Conservation (phyloP, 805 yeast species). For the Schizosaccharomyces lindneri region DNA sequence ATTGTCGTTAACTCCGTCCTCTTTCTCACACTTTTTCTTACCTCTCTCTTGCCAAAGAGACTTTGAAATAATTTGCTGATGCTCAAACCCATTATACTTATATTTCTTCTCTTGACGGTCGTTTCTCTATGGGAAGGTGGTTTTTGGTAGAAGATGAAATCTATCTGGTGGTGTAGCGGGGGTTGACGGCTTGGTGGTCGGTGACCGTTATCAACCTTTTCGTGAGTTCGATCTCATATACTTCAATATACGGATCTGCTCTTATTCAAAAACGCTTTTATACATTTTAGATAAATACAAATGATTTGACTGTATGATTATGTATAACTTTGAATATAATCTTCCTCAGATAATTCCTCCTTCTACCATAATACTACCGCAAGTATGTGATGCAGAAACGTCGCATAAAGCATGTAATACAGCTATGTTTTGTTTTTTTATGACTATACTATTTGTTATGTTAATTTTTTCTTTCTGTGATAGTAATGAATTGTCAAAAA, state of each 20-base stretch:
- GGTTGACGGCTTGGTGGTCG: not conserved
- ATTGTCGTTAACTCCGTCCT: not conserved
- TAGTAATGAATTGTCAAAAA: too few species aligned
- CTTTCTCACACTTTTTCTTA: not conserved
- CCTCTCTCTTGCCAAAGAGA: slow-evolving; percentile 85
- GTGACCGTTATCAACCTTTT: not conserved
- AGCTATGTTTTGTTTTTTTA: too few species aligned
- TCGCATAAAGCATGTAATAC: too few species aligned
- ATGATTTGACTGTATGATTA: not conserved
- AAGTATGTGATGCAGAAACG: too few species aligned
- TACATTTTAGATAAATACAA: too few species aligned
- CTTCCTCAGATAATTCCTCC: not conserved
- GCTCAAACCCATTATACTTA: slow-evolving; percentile 65
- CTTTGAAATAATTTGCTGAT: slow-evolving; percentile 82
- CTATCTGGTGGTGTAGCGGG: not conserved
- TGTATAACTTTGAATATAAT: not conserved
- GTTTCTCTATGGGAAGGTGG: not conserved
- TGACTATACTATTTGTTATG: too few species aligned
- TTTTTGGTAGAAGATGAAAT: not conserved
- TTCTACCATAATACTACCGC: too few species aligned
- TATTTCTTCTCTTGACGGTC: not conserved
- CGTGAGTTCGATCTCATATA: not conserved
- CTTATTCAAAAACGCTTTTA: not conserved
- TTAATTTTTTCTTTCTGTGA: too few species aligned
- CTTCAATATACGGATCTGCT: not conserved